These are phyloP conservation scores for Meyerozyma carpophila DNA, from an alignment of 1,139 yeast genomes.

Conservation along the genomic window DNA sequence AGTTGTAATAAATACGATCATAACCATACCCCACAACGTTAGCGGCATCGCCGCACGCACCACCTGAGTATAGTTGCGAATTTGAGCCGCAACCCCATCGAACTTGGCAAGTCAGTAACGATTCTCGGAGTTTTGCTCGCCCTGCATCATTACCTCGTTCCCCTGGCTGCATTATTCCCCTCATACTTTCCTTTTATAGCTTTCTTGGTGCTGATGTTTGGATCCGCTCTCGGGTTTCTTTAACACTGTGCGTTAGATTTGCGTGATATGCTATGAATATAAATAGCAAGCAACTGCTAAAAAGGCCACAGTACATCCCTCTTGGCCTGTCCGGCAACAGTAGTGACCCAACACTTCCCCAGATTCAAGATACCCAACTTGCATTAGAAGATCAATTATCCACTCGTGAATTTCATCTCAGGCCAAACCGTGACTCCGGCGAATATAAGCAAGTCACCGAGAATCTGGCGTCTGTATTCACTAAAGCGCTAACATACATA, in stretches of 20 bases:
- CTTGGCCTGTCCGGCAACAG: neutral
- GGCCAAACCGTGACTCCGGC: too few relatives aligned
- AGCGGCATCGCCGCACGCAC: slow-evolving; percentile 1
- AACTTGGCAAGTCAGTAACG: slow-evolving; percentile 3
- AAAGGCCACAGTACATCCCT: neutral
- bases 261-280: neutral
- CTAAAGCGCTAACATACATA: neutral
- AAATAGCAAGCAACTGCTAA: neutral
- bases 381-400: neutral
- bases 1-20: neutral
- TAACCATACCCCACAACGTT: neutral
- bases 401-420: neutral
- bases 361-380: too few relatives aligned
- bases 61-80: slow-evolving; percentile 1
- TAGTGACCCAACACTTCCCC: neutral
- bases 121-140: slow-evolving; percentile 2
- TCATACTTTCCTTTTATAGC: neutral
- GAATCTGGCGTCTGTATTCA: neutral
- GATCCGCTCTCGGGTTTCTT: neutral
- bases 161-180: neutral
- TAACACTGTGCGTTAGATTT: neutral
- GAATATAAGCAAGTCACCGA: too few relatives aligned
- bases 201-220: neutral
- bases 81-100: neutral
- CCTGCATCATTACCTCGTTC: slow-evolving; percentile 3